phyloP scores from a whole-genome alignment of 2,329 filamentous ascomycete genomes.

The Curvularia eragrostidis region DNA sequence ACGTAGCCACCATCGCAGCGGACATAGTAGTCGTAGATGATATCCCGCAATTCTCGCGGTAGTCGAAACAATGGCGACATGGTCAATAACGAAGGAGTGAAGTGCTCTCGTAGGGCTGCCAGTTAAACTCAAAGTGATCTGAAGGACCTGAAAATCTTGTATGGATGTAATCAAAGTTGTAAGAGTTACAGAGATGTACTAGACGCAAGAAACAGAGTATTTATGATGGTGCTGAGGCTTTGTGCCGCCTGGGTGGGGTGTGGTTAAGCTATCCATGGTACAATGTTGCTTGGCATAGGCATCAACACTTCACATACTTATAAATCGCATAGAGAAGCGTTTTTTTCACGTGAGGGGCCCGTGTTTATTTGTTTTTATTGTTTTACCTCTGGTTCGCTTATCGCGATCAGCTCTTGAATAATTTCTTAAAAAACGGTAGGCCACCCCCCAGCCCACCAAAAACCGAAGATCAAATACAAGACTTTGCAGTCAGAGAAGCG shows the following conservation, averaged over 20 bases:
- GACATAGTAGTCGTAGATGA: conserved; percentile 19
- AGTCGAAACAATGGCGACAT: conserved; percentile 3
- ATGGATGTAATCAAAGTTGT: background rate
- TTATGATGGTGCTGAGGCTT: background rate
- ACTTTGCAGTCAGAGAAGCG: background rate
- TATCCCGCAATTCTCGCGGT: conserved; percentile 19
- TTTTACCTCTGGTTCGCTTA: background rate
- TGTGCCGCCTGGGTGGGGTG: background rate
- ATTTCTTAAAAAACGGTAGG: background rate
- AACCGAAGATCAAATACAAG: background rate
- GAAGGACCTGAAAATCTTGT: background rate
- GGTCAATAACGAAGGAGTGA: background rate
- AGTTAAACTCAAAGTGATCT: background rate
- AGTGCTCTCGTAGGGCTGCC: background rate
- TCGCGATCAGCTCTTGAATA: background rate
- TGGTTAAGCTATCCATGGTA: background rate
- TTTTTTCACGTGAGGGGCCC: background rate
- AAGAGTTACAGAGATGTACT: background rate
- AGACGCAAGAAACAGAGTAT: background rate
- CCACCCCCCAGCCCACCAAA: background rate
- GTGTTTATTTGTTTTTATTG: background rate
- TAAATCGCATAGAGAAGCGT: background rate
- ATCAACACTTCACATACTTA: background rate
- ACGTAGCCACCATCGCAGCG: conserved; percentile 11
- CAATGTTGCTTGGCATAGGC: background rate